Base-by-base conservation (phyloP, 192 early-diverging fungal genomes). In the Entrophospora sp. region DNA sequence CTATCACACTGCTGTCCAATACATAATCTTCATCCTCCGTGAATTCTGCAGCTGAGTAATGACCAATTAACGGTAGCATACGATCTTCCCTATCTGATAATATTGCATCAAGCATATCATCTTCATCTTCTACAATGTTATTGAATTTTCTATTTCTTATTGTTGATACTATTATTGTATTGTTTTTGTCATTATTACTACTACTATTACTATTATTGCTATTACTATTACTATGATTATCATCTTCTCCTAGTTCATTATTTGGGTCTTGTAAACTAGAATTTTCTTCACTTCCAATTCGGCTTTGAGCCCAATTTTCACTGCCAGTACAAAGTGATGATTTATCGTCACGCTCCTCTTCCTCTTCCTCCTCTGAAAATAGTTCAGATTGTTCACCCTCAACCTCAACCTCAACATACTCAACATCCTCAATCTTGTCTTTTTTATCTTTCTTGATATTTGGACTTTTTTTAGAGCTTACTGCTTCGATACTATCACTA, bases 21-120 rank as follows among this genome's bases (percentile, higher is more conserved):
- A 20, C 22, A 53, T 14, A 66, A 55, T 66, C 64, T 38, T 66
- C 64, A 32, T 66, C 64, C 13, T 66, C 64, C 3, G 64, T 66
- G 27, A 10, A 66, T 31, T 66, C 64, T 24, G 64, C 49, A 30
- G 64, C 64, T 30, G 64, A 66, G 53, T 53, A 66, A 53, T 66
- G 64, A 55, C 64, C 64, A 8, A 52, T 52, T 5, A 53, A 24
- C 2, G 64, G 64, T 16, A 66, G 36, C 8, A 24, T 24, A 24
- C 49, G 22, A 42, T 66, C 64, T 43, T 66, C 64, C 1, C 48
- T 31, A 40, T 66, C 64, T 0, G 64, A 66, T 49, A 66, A 37
- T 8, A 66, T 53, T 8, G 37, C 49, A 53, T 66, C 64, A 18
- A 66, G 4, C 3, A 24, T 22, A 43, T 36, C 45, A n/a, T 66